Evolutionary conservation across 192 early-diverging fungal genomes (phyloP), one percentile per base, ranked within the genome.

Genomic region (Cetraspora pellucida): DNA sequence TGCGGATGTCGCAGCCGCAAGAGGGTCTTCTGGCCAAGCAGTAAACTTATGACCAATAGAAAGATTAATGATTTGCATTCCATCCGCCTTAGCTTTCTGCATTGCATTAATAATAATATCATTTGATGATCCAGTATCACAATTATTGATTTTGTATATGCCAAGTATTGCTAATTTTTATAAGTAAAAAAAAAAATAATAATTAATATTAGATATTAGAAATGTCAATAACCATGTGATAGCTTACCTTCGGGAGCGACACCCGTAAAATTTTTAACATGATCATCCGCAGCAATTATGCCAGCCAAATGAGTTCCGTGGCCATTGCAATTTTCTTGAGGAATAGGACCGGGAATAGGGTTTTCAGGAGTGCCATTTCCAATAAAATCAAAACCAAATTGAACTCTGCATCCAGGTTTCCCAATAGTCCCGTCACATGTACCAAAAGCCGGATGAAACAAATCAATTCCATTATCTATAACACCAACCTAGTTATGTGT

Each of bases 41-140:
- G 81, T 82, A 28, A 45, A 52, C 17, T 86, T 82, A 9, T 87
- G 91, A 64, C 95, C 96, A 70, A 96, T 80, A 66, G 91, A 93
- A 74, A 96, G 85, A 84, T 92, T 95, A 79, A 98, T 92, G 55
- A 98, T 78, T 75, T 98, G 87, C 81, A 92, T 87, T 0, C 89
- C 84, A 66, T 94, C 93, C 5, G 77, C 77, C 58, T 87, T 84
- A 10, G 95, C 96, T 9, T 79, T 77, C 77, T 90, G 83, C 79
- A 98, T 80, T 17, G 91, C 96, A 65, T 90, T 86, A 67, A 94
- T 89, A 44, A 97, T 89, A 50, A 95, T 75, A 64, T 95, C 94
- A 37, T 89, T 88, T 43, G 86, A 84, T 0, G 88, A 86, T 31
- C 84, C 83, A 64, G 90, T 90, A 74, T 83, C 84, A 80, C 95